These are phyloP conservation scores for Pythium aristosporum DNA, from an alignment of 352 stramenopile genomes.

Conservation along the genomic window DNA sequence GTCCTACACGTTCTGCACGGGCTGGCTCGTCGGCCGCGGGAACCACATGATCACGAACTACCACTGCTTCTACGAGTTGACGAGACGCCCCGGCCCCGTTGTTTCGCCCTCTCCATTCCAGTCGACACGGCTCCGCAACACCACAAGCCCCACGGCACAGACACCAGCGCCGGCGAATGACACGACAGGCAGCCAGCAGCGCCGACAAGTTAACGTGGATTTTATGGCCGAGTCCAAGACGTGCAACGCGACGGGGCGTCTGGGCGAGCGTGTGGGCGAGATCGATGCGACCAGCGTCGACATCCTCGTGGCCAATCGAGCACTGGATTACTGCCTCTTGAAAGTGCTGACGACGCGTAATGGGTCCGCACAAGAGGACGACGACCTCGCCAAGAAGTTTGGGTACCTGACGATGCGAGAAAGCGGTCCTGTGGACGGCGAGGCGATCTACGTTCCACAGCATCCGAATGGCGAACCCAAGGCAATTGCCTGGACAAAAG, in stretches of 20 bases:
- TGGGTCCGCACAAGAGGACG: not conserved
- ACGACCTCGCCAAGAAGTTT: slow-evolving; percentile 42
- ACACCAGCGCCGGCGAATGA: not conserved
- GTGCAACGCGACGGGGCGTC: slow-evolving; percentile 29
- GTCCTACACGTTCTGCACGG: slow-evolving; percentile 48
- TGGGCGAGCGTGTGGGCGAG: slow-evolving; percentile 36
- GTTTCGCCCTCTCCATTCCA: not conserved
- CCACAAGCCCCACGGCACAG: not conserved
- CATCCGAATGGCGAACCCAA: slow-evolving; percentile 62
- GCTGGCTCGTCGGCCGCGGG: slow-evolving; percentile 53
- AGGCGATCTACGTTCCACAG: slow-evolving; percentile 66
- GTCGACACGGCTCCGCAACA: not conserved
- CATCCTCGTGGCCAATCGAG: slow-evolving; percentile 40
- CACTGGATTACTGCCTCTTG: slow-evolving; percentile 62
- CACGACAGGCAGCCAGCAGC: not conserved
- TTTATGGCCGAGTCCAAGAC: slow-evolving; percentile 62
- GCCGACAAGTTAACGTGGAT: slow-evolving; percentile 34
- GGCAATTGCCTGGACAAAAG: slow-evolving; percentile 10
- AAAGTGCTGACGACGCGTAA: slow-evolving; percentile 34
- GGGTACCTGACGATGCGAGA: slow-evolving; percentile 43
- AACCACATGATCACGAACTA: slow-evolving; percentile 73
- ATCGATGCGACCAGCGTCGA: slow-evolving; percentile 42
- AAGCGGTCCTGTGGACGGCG: slow-evolving; percentile 41
- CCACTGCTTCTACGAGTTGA: slow-evolving; percentile 46
- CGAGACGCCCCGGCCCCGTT: not conserved